phyloP scores from a whole-genome alignment of 106 monocot species.

The Posidonia australis region DNA sequence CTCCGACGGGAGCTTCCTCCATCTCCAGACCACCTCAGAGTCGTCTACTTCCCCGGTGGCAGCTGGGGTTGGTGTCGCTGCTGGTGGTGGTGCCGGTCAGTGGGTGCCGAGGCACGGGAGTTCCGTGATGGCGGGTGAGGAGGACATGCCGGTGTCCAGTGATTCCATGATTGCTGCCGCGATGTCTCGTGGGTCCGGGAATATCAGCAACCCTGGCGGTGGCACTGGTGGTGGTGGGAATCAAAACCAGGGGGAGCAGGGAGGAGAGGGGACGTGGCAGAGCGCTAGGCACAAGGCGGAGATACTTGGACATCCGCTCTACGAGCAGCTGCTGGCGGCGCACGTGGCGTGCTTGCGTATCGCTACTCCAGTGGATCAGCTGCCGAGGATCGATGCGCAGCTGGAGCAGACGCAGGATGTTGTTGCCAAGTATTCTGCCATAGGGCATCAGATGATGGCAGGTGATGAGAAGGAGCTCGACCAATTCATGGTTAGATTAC shows the following conservation, averaged over 20 bases:
- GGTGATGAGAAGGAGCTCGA: constrained; percentile 77
- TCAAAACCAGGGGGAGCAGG: constrained; percentile 2
- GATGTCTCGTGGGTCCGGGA: constrained; percentile 2
- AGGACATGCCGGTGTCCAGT: constrained; percentile 20
- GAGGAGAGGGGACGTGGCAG: constrained; percentile 42
- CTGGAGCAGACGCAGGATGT: constrained; percentile 58
- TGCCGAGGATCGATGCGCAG: constrained; percentile 84
- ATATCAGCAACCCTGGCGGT: not conserved
- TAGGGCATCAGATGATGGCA: constrained; percentile 13
- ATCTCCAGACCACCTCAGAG: constrained; percentile 59
- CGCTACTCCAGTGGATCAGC: constrained; percentile 89
- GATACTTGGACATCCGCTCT: constrained; percentile 72
- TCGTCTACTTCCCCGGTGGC: constrained; percentile 28
- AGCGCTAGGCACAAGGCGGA: constrained; percentile 67
- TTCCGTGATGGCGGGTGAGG: constrained; percentile 13
- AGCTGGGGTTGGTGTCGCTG: too few species aligned
- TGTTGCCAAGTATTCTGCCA: constrained; percentile 46
- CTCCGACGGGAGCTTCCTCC: constrained; percentile 66
- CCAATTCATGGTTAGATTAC: constrained; percentile 67
- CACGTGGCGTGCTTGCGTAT: constrained; percentile 82
- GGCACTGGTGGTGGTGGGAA: constrained; percentile 1
- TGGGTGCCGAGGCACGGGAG: too few species aligned
- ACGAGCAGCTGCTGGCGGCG: constrained; percentile 85
- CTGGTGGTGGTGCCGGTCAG: too few species aligned
- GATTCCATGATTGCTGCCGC: constrained; percentile 30